Base-by-base conservation (phyloP, 768 basidiomycete genomes). In the Calvatia gigantea region DNA sequence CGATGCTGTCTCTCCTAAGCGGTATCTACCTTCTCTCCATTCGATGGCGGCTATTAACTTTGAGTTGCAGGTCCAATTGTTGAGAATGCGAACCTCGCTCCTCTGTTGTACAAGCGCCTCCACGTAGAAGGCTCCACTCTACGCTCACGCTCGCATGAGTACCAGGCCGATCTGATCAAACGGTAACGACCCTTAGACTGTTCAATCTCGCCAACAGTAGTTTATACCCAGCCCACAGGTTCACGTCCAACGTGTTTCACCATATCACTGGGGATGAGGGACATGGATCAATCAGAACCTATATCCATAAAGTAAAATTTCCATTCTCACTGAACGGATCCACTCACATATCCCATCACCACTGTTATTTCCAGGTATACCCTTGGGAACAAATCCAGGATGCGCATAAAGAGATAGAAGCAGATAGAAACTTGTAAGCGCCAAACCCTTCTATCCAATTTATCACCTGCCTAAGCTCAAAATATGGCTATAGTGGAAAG, bases 81-180 rank as follows among this genome's bases (percentile, higher is more conserved):
- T 14, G 67, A 78, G 12, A 71, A 70, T 12, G 71, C 84, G 55
- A 78, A 87, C 67, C 72, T 97, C 43, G 63, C 62, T 4, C 85
- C 84, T 8, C 81, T 97, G 51, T 73, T 96, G 55, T 85, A 76
- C 69, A 98, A 95, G 73, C 85, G 94, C 15, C 81, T 97, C 48
- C 84, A 86, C 23, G 86, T 98, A 48, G 86, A 93, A 69, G 94
- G 94, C 19, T 91, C 91, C 19, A 96, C 93, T 1, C 73, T 97
- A 28, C 84, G 94, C 21, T 83, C 87, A 28, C 83, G 91, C 42
- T 79, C 82, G 23, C 63, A 76, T n/a, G 74, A 79, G 59, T 97
- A 96, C 68, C 93, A 97, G 69, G 76, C 80, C 3, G 79, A 87
- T 19, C 75, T 96, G 47, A 79, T 91, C 53, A 66, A 70, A 39